Conservation (phyloP, 441 rosid species). For the Geranium incanum region DNA sequence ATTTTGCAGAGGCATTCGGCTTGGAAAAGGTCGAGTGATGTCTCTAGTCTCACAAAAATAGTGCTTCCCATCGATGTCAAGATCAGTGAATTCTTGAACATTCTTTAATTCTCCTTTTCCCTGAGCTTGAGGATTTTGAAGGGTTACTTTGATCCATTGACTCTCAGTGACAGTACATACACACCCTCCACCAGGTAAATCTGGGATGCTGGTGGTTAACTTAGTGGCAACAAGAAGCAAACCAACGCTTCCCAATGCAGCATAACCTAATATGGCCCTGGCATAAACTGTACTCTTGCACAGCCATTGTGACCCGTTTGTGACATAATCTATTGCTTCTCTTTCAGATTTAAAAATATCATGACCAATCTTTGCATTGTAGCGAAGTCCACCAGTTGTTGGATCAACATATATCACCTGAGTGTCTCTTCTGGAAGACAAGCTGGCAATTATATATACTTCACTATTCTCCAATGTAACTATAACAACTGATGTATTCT, state of each 20-base stretch:
- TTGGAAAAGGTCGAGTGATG: slow-evolving; percentile 84
- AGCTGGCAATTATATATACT: slow-evolving; percentile 62
- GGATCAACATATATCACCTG: slow-evolving; percentile 87
- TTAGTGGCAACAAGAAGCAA: slow-evolving; percentile 84
- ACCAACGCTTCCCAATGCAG: slow-evolving; percentile 68
- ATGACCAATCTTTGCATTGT: slow-evolving; percentile 55
- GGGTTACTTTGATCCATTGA: slow-evolving; percentile 78
- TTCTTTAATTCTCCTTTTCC: slow-evolving; percentile 84
- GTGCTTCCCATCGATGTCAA: slow-evolving; percentile 90
- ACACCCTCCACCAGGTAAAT: slow-evolving; percentile 91
- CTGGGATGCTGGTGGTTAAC: slow-evolving; percentile 56
- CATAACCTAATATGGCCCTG: slow-evolving; percentile 77
- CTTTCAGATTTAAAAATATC: slow-evolving; percentile 70
- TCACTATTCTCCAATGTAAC: slow-evolving; percentile 62
- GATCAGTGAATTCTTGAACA: slow-evolving; percentile 76
- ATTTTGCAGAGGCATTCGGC: slow-evolving; percentile 52
- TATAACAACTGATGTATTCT: slow-evolving; percentile 61
- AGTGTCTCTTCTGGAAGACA: slow-evolving; percentile 55
- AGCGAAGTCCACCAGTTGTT: slow-evolving; percentile 62
- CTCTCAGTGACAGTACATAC: slow-evolving; percentile 72
- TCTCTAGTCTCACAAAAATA: slow-evolving; percentile 88
- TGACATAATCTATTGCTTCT: slow-evolving; percentile 66
- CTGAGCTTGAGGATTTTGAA: slow-evolving; percentile 71
- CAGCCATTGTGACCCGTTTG: slow-evolving; percentile 54
- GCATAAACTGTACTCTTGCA: slow-evolving; percentile 46